Evolutionary conservation across 2,329 filamentous ascomycete genomes (phyloP), one percentile per base, ranked within the genome.

Genomic region (Arthrobotrys musiformis): DNA sequence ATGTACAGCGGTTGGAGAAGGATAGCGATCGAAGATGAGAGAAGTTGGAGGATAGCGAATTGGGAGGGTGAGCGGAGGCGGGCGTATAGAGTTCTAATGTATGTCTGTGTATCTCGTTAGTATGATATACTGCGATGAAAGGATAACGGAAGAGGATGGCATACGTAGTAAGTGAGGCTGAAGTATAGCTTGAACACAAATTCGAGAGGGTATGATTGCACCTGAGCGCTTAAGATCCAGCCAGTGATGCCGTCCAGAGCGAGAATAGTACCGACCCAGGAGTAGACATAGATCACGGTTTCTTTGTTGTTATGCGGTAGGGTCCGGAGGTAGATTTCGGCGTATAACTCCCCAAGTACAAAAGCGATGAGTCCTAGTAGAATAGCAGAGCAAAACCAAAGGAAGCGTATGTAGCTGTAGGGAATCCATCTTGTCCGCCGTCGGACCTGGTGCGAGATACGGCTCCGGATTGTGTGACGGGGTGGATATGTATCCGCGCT

Each of bases 101-200:
- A 91, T 3, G 89, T 91, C 83, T 91, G 13, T 44, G 11, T 40
- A 13, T 40, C 7, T 17, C 6, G 22, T 52, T 26, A 58, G 30
- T 54, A 46, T 58, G 19, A 7, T 26, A 33, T 54, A 2, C 19
- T 37, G n/a, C 5, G 17, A 15, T 9, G 11, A 46, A 19, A 22
- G 26, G 3, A 7, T 50, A 9, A 1, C 8, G 8, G 28, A 15
- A 8, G n/a, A 17, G 6, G 40, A 24, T n/a, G 22, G 35, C 72
- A 40, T 66, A 76, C 72, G 35, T 76, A 89, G 82, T 91, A 91
- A 4, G 90, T 91, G 62, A 91, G 83, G 85, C 89, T 89, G 82
- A 90, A 91, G 82, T 90, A 90, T 87, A 91, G 85, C 82, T 91
- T 91, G 80, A 91, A 91, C 46, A 90, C 87, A 88, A 89, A 91